These are phyloP conservation scores for Boletus tylopilopsis DNA, from an alignment of 768 basidiomycete genomes.

Conservation along the genomic window DNA sequence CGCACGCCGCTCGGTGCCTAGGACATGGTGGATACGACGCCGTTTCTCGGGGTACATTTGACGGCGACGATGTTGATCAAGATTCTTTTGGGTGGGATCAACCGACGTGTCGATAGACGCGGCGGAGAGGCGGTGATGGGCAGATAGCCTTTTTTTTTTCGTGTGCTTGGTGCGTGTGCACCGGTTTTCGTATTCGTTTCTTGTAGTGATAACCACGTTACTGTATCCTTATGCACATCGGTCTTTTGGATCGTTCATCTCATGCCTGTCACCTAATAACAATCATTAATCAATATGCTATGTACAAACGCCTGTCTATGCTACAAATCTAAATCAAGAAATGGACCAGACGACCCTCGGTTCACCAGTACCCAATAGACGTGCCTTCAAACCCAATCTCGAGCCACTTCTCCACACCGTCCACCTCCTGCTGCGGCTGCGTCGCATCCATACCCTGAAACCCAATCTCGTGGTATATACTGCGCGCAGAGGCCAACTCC, in stretches of 20 bases:
- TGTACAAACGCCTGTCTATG: too few species aligned
- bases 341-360: too few species aligned
- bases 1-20: too few species aligned
- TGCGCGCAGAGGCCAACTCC: constrained; percentile 12
- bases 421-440: neutral
- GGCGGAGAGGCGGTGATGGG: constrained; percentile 26
- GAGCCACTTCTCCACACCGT: constrained; percentile 14
- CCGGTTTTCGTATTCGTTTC: too few species aligned
- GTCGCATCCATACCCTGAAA: constrained; percentile 14
- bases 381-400: constrained; percentile 13
- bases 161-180: too few species aligned
- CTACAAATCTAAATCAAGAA: too few species aligned
- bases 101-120: constrained; percentile 45
- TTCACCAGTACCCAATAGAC: neutral
- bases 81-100: constrained; percentile 64
- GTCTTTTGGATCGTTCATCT: too few species aligned
- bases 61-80: constrained; percentile 53
- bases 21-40: constrained; percentile 70
- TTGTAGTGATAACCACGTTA: too few species aligned
- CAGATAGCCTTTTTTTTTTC: neutral
- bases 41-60: constrained; percentile 42
- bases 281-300: too few species aligned
- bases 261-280: too few species aligned
- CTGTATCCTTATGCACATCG: too few species aligned
- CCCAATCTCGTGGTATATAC: constrained; percentile 13